phyloP scores from a whole-genome alignment of 1,284 basidiomycete genomes.

The Trichosporon faecale region DNA sequence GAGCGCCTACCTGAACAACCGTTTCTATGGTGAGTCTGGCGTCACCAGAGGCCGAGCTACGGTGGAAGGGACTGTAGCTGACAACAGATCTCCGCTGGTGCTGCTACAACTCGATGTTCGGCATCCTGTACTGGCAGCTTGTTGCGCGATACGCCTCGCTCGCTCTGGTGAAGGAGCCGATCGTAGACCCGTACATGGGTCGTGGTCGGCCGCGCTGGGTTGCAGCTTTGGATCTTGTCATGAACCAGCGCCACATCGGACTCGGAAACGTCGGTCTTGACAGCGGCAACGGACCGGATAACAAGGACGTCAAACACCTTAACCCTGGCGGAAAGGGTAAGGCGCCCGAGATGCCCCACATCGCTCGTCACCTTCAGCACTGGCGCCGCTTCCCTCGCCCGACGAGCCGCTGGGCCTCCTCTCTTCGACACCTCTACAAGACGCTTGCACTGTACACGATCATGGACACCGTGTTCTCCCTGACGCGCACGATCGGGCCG shows the following conservation, averaged over 20 bases:
- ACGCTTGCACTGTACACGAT: conserved; percentile 30
- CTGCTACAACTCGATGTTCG: conserved; percentile 30
- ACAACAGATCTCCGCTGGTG: background rate
- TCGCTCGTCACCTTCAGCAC: background rate
- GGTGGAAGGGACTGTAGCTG: background rate
- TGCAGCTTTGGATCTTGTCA: conserved; percentile 33
- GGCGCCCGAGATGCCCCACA: background rate
- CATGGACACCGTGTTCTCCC: conserved; percentile 34
- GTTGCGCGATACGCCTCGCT: conserved; percentile 25
- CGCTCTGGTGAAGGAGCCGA: background rate
- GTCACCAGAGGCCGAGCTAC: no score
- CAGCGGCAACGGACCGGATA: conserved; percentile 7
- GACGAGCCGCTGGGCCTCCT: conserved; percentile 27
- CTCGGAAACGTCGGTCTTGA: conserved; percentile 32
- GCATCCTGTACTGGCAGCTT: conserved; percentile 31
- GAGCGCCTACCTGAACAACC: background rate
- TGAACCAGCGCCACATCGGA: conserved; percentile 39
- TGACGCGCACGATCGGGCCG: conserved; percentile 29
- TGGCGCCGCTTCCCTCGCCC: conserved; percentile 6
- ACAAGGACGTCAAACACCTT: background rate
- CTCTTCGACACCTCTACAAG: conserved; percentile 31
- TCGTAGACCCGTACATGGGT: conserved; percentile 25
- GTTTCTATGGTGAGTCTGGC: background rate
- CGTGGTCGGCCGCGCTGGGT: conserved; percentile 25
- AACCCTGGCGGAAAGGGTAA: background rate